Evolutionary conservation across 2,329 filamentous ascomycete genomes (phyloP).

Genomic region (Venturia nashicola): DNA sequence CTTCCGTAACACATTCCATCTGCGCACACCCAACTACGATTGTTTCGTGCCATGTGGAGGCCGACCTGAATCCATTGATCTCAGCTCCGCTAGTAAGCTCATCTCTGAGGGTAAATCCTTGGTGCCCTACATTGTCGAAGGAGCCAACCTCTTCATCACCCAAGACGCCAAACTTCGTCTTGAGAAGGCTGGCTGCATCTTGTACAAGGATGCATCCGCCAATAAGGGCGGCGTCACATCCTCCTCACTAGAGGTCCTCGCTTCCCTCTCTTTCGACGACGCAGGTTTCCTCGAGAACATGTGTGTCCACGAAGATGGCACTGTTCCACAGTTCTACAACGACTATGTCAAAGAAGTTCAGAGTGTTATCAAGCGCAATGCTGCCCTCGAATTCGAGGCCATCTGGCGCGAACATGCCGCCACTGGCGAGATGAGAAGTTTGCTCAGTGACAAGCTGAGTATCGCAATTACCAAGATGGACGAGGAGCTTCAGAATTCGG

Average conservation of each 20-base stretch:
- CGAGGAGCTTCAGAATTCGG: constrained; percentile 87
- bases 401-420: constrained; percentile 91
- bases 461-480: constrained; percentile 91
- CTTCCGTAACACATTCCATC: constrained; percentile 96
- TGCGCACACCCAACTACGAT: constrained; percentile 63
- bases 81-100: constrained; percentile 73
- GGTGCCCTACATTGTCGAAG: constrained; percentile 93
- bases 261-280: constrained; percentile 89
- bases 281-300: constrained; percentile 80
- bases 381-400: constrained; percentile 87
- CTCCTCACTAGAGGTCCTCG: constrained; percentile 90
- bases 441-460: constrained; percentile 85
- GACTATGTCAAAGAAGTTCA: constrained; percentile 89
- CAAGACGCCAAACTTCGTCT: constrained; percentile 94
- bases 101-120: constrained; percentile 80
- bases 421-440: constrained; percentile 66
- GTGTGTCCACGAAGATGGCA: constrained; percentile 70
- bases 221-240: constrained; percentile 99
- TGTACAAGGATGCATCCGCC: constrained; percentile 96
- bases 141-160: constrained; percentile 96
- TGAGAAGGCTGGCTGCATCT: constrained; percentile 84
- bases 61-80: constrained; percentile 89
- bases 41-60: constrained; percentile 93
- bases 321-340: constrained; percentile 81
- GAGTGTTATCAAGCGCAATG: constrained; percentile 80